These are phyloP conservation scores for Dovyalis caffra DNA, from an alignment of 345 rosid species.

Conservation along the genomic window DNA sequence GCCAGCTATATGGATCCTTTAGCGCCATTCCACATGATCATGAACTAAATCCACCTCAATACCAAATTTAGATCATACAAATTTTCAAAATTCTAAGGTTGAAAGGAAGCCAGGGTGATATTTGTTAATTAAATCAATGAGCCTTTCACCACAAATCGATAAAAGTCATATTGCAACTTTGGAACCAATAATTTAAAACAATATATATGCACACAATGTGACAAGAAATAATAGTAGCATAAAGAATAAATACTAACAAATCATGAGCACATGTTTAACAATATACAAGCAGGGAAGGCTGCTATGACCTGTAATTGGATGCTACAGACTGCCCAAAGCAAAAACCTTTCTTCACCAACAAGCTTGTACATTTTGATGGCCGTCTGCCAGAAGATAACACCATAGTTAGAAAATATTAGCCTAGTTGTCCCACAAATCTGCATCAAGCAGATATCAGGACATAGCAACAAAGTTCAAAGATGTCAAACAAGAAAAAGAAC, in stretches of 20 bases:
- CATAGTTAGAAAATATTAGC: constrained; percentile 4
- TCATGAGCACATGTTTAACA: neutral
- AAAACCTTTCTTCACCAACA: constrained; percentile 86
- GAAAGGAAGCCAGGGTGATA: neutral
- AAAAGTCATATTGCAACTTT: neutral
- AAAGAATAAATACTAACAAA: neutral
- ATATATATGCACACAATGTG: neutral
- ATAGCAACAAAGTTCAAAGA: neutral
- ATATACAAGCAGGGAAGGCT: neutral
- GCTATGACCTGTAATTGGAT: constrained; percentile 86
- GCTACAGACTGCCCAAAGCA: constrained; percentile 99
- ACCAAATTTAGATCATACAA: too few relatives aligned
- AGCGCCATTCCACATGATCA: too few relatives aligned
- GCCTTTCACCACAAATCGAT: neutral
- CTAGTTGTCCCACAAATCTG: neutral
- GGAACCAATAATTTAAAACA: too few relatives aligned
- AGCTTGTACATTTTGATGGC: constrained; percentile 97
- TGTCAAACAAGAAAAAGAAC: neutral
- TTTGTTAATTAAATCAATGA: neutral
- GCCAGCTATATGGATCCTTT: neutral
- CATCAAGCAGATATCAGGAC: neutral
- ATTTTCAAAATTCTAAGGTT: neutral
- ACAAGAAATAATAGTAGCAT: neutral
- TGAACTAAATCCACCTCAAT: too few relatives aligned
- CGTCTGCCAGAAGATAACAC: constrained; percentile 55